A percentile compares a stretch with the other conserved stretches of the same genome.
Conservation (phyloP, 257 asterid genomes). For the Coffea canephora region DNA sequence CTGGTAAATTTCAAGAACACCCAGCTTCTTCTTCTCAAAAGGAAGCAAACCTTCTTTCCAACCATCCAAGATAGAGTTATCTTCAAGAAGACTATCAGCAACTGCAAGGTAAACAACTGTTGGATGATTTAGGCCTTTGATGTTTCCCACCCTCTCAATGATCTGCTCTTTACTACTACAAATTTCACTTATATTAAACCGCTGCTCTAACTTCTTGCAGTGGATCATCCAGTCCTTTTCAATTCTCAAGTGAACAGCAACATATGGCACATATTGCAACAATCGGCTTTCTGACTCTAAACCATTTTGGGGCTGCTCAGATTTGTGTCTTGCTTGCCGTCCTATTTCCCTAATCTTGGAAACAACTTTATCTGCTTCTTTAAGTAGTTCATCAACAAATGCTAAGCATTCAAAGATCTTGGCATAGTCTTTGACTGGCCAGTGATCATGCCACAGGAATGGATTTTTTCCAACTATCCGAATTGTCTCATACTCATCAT, state of each 20-base stretch:
- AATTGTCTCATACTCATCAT: constrained; percentile 40
- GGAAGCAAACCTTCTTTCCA: constrained; percentile 78
- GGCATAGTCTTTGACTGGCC: constrained; percentile 86
- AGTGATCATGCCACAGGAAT: constrained; percentile 90
- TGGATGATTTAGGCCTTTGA: constrained; percentile 54
- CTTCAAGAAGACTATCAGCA: constrained; percentile 88
- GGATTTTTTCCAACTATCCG: constrained; percentile 78
- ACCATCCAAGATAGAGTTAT: constrained; percentile 52
- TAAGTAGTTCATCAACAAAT: constrained; percentile 60
- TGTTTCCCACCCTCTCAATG: constrained; percentile 60
- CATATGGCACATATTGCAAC: constrained; percentile 38
- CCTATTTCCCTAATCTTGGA: constrained; percentile 60
- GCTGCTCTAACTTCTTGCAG: constrained; percentile 79
- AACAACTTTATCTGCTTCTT: constrained; percentile 77
- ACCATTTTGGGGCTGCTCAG: constrained; percentile 16
- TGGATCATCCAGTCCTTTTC: constrained; percentile 98
- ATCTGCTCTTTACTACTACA: constrained; percentile 83
- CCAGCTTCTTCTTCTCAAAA: constrained; percentile 72
- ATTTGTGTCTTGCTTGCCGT: constrained; percentile 22
- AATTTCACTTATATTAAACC: constrained; percentile 55
- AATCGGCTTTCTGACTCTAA: neutral
- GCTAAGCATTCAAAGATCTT: constrained; percentile 72
- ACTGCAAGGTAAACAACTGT: constrained; percentile 67
- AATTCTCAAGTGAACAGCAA: constrained; percentile 94
- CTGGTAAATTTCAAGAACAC: constrained; percentile 56